These are phyloP conservation scores for Deinandra increscens DNA, from an alignment of 129 eudicot genomes.

Conservation along the genomic window DNA sequence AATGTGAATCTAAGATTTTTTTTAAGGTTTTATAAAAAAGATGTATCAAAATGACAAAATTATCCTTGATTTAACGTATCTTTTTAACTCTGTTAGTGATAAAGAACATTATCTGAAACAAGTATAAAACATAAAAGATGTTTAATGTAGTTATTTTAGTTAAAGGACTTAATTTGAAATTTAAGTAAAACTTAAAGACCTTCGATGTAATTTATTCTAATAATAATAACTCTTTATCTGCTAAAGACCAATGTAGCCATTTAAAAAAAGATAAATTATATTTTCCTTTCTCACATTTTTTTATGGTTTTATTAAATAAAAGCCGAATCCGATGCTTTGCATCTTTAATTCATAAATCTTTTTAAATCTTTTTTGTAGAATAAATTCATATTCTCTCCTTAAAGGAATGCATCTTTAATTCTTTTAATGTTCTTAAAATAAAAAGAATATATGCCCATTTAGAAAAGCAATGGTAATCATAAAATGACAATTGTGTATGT, in stretches of 20 bases:
- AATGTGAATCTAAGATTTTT: no score
- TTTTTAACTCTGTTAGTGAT: no score
- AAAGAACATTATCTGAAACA: no score
- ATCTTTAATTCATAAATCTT: conserved; percentile 16
- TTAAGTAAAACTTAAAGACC: no score
- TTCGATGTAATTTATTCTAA: no score
- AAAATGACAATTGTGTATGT: not conserved
- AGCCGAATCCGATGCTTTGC: conserved; percentile 24
- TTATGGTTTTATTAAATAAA: not conserved
- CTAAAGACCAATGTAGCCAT: not conserved
- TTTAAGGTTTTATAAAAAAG: no score
- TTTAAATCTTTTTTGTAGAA: conserved; percentile 14
- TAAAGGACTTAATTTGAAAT: no score
- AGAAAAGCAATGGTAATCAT: conserved; percentile 30
- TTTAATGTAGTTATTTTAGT: no score
- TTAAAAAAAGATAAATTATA: not conserved
- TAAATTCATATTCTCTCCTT: conserved; percentile 19
- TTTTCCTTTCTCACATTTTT: conserved; percentile 8
- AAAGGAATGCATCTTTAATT: conserved; percentile 13
- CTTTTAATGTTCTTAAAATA: not conserved
- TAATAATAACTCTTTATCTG: not conserved
- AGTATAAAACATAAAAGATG: no score
- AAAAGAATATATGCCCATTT: conserved; percentile 32
- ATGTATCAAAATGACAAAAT: no score
- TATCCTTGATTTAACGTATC: no score